Base-by-base conservation (phyloP, 2,329 filamentous ascomycete species). In the Blastomyces parvus region DNA sequence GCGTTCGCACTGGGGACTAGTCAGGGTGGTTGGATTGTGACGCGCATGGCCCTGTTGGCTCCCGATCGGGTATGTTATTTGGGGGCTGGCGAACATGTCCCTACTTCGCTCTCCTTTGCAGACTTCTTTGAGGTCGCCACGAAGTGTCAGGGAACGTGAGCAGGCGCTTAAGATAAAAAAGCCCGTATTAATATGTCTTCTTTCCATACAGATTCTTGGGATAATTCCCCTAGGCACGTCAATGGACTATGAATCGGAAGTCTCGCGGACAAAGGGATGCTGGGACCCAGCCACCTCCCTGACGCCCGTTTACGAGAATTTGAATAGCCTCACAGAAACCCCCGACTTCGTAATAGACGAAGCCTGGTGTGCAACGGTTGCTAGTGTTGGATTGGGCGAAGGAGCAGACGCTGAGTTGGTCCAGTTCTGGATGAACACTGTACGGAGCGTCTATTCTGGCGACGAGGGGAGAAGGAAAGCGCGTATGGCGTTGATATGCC, bases 21-120 rank as follows among this genome's bases (percentile, higher is more conserved):
- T 64, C 82, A 84, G 68, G 82, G 81, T 0, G 81, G 82, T 0
- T 84, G 80, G 80, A 77, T 84, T 13, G 77, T 77, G 0, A 76
- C 77, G 5, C 67, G 80, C 22, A 83, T 84, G 81, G 81, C 82
- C 8, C 64, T 84, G n/a, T 63, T 84, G 55, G 77, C 75, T 7
- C 81, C 80, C 1, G 75, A 80, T 2, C 79, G 73, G 73, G 80
- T 81, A 67, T 19, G 69, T 60, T 33, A 40, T 64, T 60, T 9
- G 44, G n/a, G 8, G 9, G 7, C n/a, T n/a, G n/a, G n/a, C 44
- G 44, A 48, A n/a, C 1, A 2, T 38, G 9, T 38, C 36, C 36
- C 36, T 13, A 2, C 1, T 38, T 38, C 2, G 9, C 36, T 38
- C 36, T 38, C 36, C 36, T 11, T 38, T 13, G 7, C 36, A 13